Evolutionary conservation across 495 filamentous ascomycete species (phyloP).

Genomic region (Alectoria sarmentosa): DNA sequence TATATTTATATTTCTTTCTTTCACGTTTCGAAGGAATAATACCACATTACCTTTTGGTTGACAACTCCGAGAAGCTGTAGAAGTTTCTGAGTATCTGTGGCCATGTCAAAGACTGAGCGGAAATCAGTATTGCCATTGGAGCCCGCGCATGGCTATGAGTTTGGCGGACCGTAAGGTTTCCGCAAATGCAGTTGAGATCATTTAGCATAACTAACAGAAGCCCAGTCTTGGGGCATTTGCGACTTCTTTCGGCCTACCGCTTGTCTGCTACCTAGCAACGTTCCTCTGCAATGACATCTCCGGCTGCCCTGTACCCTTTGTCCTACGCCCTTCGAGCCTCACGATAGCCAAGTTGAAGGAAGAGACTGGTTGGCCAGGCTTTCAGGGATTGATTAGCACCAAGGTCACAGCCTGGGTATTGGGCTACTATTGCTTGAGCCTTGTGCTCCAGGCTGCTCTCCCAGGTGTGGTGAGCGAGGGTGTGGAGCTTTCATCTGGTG

Average conservation of each 20-base stretch:
- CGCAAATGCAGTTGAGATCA: slow-evolving; percentile 12
- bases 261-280: slow-evolving; percentile 63
- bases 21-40: too few relatives aligned
- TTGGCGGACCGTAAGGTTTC: slow-evolving; percentile 74
- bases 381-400: slow-evolving; percentile 52
- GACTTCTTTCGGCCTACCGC: slow-evolving; percentile 69
- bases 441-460: slow-evolving; percentile 67
- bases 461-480: slow-evolving; percentile 70
- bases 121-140: slow-evolving; percentile 26
- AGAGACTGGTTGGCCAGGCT: slow-evolving; percentile 75
- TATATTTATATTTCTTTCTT: neutral
- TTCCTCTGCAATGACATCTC: slow-evolving; percentile 90
- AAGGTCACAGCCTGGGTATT: slow-evolving; percentile 58
- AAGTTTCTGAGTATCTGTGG: neutral
- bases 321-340: slow-evolving; percentile 66
- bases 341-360: slow-evolving; percentile 61
- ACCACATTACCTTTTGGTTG: neutral
- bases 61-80: neutral
- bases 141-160: slow-evolving; percentile 59
- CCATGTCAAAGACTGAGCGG: slow-evolving; percentile 25
- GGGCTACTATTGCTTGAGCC: slow-evolving; percentile 72
- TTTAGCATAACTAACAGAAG: slow-evolving; percentile 23
- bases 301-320: slow-evolving; percentile 84
- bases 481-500: slow-evolving; percentile 60
- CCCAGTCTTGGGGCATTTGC: slow-evolving; percentile 66